phyloP scores from a whole-genome alignment of 1,284 basidiomycete species.

The Leccinum fuscescens region DNA sequence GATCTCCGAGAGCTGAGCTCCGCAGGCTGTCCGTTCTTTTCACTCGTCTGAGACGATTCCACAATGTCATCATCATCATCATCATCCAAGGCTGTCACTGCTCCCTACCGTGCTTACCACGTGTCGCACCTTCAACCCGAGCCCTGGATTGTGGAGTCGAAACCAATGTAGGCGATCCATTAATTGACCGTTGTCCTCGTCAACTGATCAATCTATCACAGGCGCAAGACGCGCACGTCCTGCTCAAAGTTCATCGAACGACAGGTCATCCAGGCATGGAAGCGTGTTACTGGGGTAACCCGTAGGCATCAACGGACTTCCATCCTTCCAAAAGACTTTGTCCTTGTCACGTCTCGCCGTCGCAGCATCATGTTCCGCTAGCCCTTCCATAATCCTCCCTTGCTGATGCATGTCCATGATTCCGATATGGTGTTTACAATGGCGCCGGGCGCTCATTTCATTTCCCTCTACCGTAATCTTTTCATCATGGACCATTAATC shows the following conservation, averaged over 20 bases:
- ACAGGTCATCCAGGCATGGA: slow-evolving; percentile 58
- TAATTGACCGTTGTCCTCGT: not conserved
- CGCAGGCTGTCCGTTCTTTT: slow-evolving; percentile 26
- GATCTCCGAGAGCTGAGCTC: slow-evolving; percentile 23
- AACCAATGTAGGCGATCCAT: slow-evolving; percentile 23
- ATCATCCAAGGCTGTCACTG: slow-evolving; percentile 6
- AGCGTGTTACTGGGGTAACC: slow-evolving; percentile 52
- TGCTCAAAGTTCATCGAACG: slow-evolving; percentile 54
- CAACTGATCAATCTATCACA: slow-evolving; percentile 7
- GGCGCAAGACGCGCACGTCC: slow-evolving; percentile 31
- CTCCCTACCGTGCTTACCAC: slow-evolving; percentile 14
- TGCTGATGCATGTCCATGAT: slow-evolving; percentile 10
- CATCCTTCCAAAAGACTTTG: slow-evolving; percentile 56
- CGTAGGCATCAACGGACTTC: slow-evolving; percentile 53
- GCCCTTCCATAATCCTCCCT: not conserved
- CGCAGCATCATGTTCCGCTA: slow-evolving; percentile 43
- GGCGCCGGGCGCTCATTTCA: slow-evolving; percentile 14
- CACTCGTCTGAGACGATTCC: slow-evolving; percentile 29
- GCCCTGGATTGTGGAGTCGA: slow-evolving; percentile 27
- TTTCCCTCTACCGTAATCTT: slow-evolving; percentile 7
- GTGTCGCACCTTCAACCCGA: slow-evolving; percentile 18
- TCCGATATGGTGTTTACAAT: not conserved
- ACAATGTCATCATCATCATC: slow-evolving; percentile 6
- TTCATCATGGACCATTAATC: slow-evolving; percentile 5
- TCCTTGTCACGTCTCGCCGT: slow-evolving; percentile 55